Evolutionary conservation across 2,329 filamentous ascomycete genomes (phyloP).

Genomic region (Beauveria pseudobassiana): DNA sequence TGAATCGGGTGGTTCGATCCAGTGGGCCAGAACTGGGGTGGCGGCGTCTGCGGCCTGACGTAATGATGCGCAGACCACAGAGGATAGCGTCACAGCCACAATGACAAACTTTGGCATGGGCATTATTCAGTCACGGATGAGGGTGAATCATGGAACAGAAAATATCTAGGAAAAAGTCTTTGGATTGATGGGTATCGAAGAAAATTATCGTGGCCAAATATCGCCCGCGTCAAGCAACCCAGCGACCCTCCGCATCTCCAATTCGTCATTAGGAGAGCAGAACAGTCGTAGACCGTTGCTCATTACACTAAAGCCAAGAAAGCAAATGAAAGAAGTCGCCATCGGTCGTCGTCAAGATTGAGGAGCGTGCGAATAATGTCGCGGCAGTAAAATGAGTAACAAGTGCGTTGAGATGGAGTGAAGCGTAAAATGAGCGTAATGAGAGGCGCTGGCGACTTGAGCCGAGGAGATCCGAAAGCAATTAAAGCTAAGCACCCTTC

Average conservation of each 20-base stretch:
- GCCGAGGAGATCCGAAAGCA: background rate
- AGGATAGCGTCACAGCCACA: background rate
- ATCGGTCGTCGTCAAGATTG: slow-evolving; percentile 8
- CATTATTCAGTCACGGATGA: background rate
- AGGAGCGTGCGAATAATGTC: slow-evolving; percentile 1
- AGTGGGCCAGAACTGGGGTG: too few species aligned
- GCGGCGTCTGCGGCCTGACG: slow-evolving; percentile 1
- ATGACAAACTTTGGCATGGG: background rate
- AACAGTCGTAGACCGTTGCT: background rate
- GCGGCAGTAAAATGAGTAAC: background rate
- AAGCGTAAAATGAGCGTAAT: background rate
- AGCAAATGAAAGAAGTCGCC: slow-evolving; percentile 6
- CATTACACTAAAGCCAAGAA: background rate
- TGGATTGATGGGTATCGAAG: slow-evolving; percentile 19
- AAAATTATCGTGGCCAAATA: slow-evolving; percentile 12
- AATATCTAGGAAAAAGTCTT: background rate
- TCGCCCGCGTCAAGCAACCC: slow-evolving; percentile 10
- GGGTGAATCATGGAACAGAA: background rate
- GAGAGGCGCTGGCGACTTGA: background rate
- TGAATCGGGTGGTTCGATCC: too few species aligned
- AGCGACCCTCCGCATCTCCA: slow-evolving; percentile 1
- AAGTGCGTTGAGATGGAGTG: background rate
- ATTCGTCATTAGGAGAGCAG: slow-evolving; percentile 4
- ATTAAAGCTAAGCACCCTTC: background rate
- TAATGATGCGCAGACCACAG: background rate